Base-by-base conservation (phyloP, 331 rosid species). In the Prunus yedoensis region DNA sequence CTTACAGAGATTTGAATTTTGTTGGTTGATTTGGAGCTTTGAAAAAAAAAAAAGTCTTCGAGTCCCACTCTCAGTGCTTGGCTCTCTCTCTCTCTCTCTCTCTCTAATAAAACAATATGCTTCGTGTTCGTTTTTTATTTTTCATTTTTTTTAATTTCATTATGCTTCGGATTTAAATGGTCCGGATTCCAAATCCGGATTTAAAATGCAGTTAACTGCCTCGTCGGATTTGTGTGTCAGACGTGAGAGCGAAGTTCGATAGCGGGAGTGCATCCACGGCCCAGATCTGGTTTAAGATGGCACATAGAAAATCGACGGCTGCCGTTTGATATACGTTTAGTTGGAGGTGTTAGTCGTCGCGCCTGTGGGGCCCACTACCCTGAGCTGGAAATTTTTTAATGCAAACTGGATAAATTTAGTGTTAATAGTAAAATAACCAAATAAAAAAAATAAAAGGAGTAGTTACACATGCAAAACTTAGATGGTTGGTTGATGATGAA, bases 121-220 rank as follows among this genome's bases (percentile, higher is more conserved):
- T 75, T 43, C 59, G 12, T 16, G 20, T 38, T 38, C 43, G 43
- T 38, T 62, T 71, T 49, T 18, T 78, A 28, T 11, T 18, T 5
- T 38, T 38, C 9, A 6, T 28, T 23, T 21, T 50, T 21, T 8
- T 10, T 58, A 2, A 4, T 76, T 38, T 17, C 38, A 4, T 64
- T 49, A 16, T 50, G n/a, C 30, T 41, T 43, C 10, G 51, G 74
- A 38, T 25, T 13, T 13, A 30, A 56, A 25, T 75, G 27, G 41
- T 59, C 81, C 96, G 98, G 96, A 90, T 83, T 85, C 90, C 83
- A 94, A 91, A 83, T 65, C 79, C 93, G 91, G 98, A 94, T 82
- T 90, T 89, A 59, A 94, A 89, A 82, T 78, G 69, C 79, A 23
- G 85, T 89, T 91, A 81, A 87, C 72, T 77, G 82, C 88, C 94